Evolutionary conservation across 2,329 filamentous ascomycete genomes (phyloP).

Genomic region (Waltergamsia citrina): DNA sequence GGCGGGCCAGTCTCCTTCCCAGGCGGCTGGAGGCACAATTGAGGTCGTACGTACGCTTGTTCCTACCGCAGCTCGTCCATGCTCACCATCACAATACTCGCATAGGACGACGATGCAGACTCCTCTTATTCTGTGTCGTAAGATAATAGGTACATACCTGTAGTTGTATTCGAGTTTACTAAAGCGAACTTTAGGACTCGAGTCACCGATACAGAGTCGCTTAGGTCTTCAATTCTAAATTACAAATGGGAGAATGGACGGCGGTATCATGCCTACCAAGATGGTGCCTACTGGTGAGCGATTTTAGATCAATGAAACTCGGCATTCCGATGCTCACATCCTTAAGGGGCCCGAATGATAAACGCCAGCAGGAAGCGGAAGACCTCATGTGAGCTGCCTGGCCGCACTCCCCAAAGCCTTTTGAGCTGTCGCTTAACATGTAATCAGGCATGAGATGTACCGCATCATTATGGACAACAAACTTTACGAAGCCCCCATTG

Average conservation of each 20-base stretch:
- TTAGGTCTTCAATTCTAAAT: not conserved
- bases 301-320: too few relatives aligned
- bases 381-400: conserved; percentile 15
- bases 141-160: too few relatives aligned
- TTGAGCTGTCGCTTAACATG: not conserved
- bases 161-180: too few relatives aligned
- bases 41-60: too few relatives aligned
- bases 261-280: conserved; percentile 35
- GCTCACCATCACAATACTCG: too few relatives aligned
- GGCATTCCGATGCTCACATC: not conserved
- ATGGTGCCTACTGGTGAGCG: conserved; percentile 25
- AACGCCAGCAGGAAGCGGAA: conserved; percentile 15
- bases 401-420: too few relatives aligned
- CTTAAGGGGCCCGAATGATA: conserved; percentile 15
- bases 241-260: conserved; percentile 29
- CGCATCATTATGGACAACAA: conserved; percentile 18
- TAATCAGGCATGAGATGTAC: conserved; percentile 14
- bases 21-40: too few relatives aligned
- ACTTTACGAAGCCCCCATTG: conserved; percentile 20
- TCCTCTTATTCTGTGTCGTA: too few relatives aligned
- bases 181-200: too few relatives aligned
- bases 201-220: not conserved
- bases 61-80: too few relatives aligned
- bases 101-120: too few relatives aligned
- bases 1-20: too few relatives aligned